Evolutionary conservation across 371 early-diverging fungal species (phyloP).

Genomic region (Saksenaea vasiformis): DNA sequence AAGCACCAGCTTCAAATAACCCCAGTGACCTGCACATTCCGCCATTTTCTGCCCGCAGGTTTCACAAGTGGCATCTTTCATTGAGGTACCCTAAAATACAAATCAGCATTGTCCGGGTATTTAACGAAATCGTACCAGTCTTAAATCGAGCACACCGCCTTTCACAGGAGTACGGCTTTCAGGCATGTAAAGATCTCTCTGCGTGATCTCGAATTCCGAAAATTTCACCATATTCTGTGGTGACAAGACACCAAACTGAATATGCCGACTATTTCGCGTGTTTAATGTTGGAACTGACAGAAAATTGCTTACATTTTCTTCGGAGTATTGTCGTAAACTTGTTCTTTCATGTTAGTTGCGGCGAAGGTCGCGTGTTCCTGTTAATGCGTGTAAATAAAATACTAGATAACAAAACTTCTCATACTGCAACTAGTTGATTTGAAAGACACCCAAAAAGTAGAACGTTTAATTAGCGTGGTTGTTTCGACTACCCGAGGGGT

Average conservation of each 20-base stretch:
- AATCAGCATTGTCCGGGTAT: background rate
- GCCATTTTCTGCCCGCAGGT: constrained; percentile 91
- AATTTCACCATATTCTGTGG: constrained; percentile 82
- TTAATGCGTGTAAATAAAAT: background rate
- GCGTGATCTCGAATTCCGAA: constrained; percentile 87
- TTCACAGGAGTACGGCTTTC: constrained; percentile 79
- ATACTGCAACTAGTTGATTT: background rate
- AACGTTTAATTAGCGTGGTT: background rate
- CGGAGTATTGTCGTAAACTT: constrained; percentile 75
- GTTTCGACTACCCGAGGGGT: background rate
- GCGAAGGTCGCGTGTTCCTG: background rate
- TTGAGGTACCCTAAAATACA: constrained; percentile 80
- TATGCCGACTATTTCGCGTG: constrained; percentile 67
- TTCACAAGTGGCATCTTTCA: constrained; percentile 82
- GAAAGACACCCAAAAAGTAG: background rate
- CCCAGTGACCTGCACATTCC: constrained; percentile 99
- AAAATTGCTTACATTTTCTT: constrained; percentile 72
- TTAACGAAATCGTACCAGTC: constrained; percentile 62
- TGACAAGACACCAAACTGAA: constrained; percentile 91
- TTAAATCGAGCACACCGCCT: constrained; percentile 89
- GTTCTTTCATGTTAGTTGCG: constrained; percentile 69
- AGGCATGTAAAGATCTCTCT: constrained; percentile 90
- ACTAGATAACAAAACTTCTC: background rate
- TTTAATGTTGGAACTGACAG: constrained; percentile 10
- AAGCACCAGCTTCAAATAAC: constrained; percentile 90